Percentiles rank a stretch among this genome's conserved stretches.
Conservation (phyloP, 768 basidiomycete genomes). For the Suillus spraguei region DNA sequence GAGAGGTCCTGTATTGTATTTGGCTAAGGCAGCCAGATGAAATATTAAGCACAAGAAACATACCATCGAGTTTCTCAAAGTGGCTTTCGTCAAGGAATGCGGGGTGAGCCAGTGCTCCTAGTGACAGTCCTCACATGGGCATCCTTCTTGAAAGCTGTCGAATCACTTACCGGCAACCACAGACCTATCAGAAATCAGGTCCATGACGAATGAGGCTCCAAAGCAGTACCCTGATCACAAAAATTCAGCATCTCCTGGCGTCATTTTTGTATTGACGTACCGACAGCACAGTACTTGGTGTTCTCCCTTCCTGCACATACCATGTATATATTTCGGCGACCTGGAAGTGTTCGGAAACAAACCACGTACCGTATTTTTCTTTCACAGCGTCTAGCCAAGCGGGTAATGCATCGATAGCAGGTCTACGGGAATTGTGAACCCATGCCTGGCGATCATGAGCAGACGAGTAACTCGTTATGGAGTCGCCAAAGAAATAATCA, state of each 20-base stretch:
- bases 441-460: slow-evolving; percentile 39
- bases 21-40: not conserved
- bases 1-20: slow-evolving; percentile 16
- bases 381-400: slow-evolving; percentile 56
- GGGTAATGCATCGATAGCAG: slow-evolving; percentile 42
- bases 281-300: slow-evolving; percentile 43
- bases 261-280: slow-evolving; percentile 27
- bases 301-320: slow-evolving; percentile 27
- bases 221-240: slow-evolving; percentile 54
- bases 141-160: not conserved
- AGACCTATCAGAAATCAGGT: slow-evolving; percentile 44
- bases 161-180: slow-evolving; percentile 44
- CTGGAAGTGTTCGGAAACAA: not conserved
- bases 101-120: slow-evolving; percentile 56
- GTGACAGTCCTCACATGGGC: not conserved
- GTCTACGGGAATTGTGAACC: slow-evolving; percentile 33
- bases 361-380: slow-evolving; percentile 43
- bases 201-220: slow-evolving; percentile 50
- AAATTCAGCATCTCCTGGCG: slow-evolving; percentile 3
- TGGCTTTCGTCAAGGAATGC: slow-evolving; percentile 52
- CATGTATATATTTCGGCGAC: slow-evolving; percentile 18
- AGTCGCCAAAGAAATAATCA: slow-evolving; percentile 62
- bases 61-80: slow-evolving; percentile 50
- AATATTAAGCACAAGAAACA: slow-evolving; percentile 14
- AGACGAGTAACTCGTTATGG: slow-evolving; percentile 38